These are phyloP conservation scores for Cryptococcus maquisensis DNA, from an alignment of 1,284 basidiomycete species.

Conservation along the genomic window DNA sequence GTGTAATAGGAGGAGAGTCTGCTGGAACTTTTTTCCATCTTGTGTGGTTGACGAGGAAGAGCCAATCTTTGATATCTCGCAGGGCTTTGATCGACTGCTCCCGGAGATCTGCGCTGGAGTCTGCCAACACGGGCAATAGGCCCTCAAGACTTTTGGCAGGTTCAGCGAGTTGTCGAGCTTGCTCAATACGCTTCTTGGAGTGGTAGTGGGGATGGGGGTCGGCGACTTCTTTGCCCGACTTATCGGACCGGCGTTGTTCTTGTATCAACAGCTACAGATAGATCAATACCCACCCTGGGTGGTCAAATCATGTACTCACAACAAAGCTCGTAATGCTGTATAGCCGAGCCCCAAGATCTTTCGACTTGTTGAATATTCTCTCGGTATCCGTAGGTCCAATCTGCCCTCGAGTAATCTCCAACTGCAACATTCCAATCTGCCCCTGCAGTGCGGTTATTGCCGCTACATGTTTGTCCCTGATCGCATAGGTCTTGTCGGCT, in stretches of 20 bases:
- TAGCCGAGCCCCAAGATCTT: slow-evolving; percentile 31
- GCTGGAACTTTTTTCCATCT: slow-evolving; percentile 50
- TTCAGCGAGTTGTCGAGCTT: slow-evolving; percentile 14
- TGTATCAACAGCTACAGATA: slow-evolving; percentile 27
- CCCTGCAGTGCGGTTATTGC: slow-evolving; percentile 32
- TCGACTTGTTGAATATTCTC: slow-evolving; percentile 36
- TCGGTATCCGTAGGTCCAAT: slow-evolving; percentile 47
- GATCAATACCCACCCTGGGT: not conserved
- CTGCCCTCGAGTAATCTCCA: slow-evolving; percentile 51
- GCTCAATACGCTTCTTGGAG: slow-evolving; percentile 6
- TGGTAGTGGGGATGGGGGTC: slow-evolving; percentile 11
- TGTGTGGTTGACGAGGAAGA: slow-evolving; percentile 53
- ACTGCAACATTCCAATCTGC: slow-evolving; percentile 39
- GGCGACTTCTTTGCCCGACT: slow-evolving; percentile 9
- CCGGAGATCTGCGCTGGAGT: slow-evolving; percentile 53
- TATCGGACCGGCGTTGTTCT: slow-evolving; percentile 22
- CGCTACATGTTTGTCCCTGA: slow-evolving; percentile 25
- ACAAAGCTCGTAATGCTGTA: slow-evolving; percentile 38
- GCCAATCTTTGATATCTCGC: slow-evolving; percentile 41
- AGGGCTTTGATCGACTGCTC: slow-evolving; percentile 47
- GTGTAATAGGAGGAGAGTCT: slow-evolving; percentile 19
- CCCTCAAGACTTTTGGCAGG: slow-evolving; percentile 28
- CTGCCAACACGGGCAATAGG: slow-evolving; percentile 54
- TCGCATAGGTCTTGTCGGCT: slow-evolving; percentile 14
- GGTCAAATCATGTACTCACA: slow-evolving; percentile 15